Evolutionary conservation across 805 yeast genomes (phyloP).

Genomic region (Kluyveromyces dobzhanskii): DNA sequence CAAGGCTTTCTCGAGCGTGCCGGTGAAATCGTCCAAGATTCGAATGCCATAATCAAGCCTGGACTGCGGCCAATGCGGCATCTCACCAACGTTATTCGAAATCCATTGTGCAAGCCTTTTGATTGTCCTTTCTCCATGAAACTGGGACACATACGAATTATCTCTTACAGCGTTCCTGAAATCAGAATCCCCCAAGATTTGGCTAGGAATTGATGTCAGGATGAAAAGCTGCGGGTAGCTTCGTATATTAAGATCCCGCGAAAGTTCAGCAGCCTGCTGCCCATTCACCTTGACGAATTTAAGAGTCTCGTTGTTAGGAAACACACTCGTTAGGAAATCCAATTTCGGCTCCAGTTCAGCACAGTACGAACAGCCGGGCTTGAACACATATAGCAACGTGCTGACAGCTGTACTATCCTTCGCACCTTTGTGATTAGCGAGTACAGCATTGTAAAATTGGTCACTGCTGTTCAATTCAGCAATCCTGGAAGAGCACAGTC

Average conservation of each 20-base stretch:
- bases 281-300: slow-evolving; percentile 32
- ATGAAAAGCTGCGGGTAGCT: slow-evolving; percentile 45
- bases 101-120: slow-evolving; percentile 6
- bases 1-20: not conserved
- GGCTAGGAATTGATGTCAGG: slow-evolving; percentile 22
- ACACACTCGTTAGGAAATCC: slow-evolving; percentile 37
- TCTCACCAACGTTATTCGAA: slow-evolving; percentile 24
- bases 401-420: not conserved
- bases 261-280: slow-evolving; percentile 27
- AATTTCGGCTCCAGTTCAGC: slow-evolving; percentile 37
- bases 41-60: slow-evolving; percentile 7
- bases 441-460: not conserved
- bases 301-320: slow-evolving; percentile 29
- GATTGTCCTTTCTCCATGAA: slow-evolving; percentile 1
- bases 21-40: slow-evolving; percentile 11
- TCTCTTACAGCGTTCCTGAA: not conserved
- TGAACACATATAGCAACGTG: slow-evolving; percentile 27
- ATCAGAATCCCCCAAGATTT: not conserved
- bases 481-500: not conserved
- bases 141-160: not conserved
- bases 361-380: slow-evolving; percentile 41
- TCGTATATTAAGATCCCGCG: slow-evolving; percentile 32
- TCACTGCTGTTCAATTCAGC: not conserved
- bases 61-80: slow-evolving; percentile 27
- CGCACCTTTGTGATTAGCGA: too few relatives aligned